Evolutionary conservation across 1,284 basidiomycete species (phyloP).

Genomic region (Meripilus lineatus): DNA sequence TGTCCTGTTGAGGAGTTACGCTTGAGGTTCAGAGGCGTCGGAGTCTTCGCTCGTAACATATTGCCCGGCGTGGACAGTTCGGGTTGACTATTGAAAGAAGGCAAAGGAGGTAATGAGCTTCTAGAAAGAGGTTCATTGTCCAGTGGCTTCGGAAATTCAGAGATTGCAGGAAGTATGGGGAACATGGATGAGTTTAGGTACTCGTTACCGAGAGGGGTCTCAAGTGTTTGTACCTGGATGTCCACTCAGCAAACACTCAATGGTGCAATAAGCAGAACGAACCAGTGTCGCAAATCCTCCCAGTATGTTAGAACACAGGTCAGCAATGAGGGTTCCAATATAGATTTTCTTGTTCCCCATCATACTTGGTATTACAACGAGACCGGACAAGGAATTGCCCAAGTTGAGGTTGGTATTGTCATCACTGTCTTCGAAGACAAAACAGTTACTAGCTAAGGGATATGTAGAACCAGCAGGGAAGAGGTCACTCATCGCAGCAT

Average conservation of each 20-base stretch:
- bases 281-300: slow-evolving; percentile 80
- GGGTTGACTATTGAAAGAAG: slow-evolving; percentile 51
- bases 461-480: slow-evolving; percentile 65
- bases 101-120: slow-evolving; percentile 39
- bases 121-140: slow-evolving; percentile 36
- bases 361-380: slow-evolving; percentile 71
- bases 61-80: slow-evolving; percentile 43
- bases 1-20: slow-evolving; percentile 50
- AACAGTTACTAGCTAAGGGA: slow-evolving; percentile 71
- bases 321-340: slow-evolving; percentile 80
- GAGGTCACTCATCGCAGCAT: slow-evolving; percentile 53
- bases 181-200: slow-evolving; percentile 64
- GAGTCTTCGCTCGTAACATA: slow-evolving; percentile 30
- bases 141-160: slow-evolving; percentile 54
- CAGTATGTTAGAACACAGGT: slow-evolving; percentile 80
- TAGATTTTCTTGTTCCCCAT: slow-evolving; percentile 81
- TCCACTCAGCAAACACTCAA: slow-evolving; percentile 14
- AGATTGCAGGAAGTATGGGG: slow-evolving; percentile 51
- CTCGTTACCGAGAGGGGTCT: slow-evolving; percentile 71
- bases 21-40: slow-evolving; percentile 37
- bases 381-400: slow-evolving; percentile 52
- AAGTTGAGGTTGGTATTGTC: slow-evolving; percentile 49
- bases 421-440: slow-evolving; percentile 75
- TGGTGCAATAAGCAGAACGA: slow-evolving; percentile 23
- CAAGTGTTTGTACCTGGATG: slow-evolving; percentile 54